phyloP scores from a whole-genome alignment of 1,139 yeast species.

The Suhomyces anneliseae region DNA sequence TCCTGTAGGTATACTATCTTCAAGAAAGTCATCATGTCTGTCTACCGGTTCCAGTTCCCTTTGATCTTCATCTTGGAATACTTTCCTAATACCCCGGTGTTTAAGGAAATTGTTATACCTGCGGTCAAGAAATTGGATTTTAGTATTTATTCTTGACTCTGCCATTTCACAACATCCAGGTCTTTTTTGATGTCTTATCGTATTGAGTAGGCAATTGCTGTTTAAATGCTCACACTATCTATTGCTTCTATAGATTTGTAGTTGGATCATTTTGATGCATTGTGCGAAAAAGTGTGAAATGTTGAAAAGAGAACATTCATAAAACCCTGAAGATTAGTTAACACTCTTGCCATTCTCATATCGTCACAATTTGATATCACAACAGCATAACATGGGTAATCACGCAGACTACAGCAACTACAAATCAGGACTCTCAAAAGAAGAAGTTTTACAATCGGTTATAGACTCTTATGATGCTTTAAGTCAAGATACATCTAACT shows the following conservation, averaged over 20 bases:
- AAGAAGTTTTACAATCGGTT: slow-evolving; percentile 60
- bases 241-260: no score
- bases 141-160: background rate
- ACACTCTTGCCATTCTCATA: no score
- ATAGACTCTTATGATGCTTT: slow-evolving; percentile 67
- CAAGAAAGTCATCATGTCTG: background rate
- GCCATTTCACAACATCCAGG: background rate
- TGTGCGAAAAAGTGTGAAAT: no score
- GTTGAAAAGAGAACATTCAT: no score
- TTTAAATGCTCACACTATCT: background rate
- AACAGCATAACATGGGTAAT: slow-evolving; percentile 14
- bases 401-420: slow-evolving; percentile 73
- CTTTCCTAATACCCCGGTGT: slow-evolving; percentile 2
- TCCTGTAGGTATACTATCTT: background rate
- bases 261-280: no score
- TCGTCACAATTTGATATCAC: no score
- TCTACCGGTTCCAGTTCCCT: background rate
- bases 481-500: slow-evolving; percentile 60
- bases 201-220: no score
- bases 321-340: no score
- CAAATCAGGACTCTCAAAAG: slow-evolving; percentile 34
- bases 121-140: background rate
- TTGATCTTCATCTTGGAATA: background rate
- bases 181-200: background rate
- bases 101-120: background rate